Base-by-base conservation (phyloP, 352 stramenopile species). In the Globisporangium camurandrum region DNA sequence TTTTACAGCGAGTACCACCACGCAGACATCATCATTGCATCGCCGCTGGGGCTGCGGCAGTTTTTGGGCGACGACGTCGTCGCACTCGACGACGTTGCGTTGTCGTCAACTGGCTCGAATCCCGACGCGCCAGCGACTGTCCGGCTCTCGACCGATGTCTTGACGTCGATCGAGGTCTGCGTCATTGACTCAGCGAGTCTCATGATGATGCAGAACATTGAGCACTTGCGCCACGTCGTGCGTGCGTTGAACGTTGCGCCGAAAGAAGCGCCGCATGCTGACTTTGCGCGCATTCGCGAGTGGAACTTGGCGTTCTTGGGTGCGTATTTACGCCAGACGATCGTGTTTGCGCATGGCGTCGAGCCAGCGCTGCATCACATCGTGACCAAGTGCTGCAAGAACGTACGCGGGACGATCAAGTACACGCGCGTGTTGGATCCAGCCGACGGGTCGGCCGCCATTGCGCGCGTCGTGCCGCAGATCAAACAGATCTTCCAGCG, bases 401-500 rank as follows among this genome's bases (percentile, higher is more conserved):
- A 91, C 52, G 17, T 75, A 11, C 51, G 49, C 12, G 80, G 80
- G 1, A 33, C 72, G 6, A 54, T 87, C 31, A 79, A 82, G 50
- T 82, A 78, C 43, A 62, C 71, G 14, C 69, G 64, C n/a, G 44
- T 61, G n/a, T 84, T 81, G 42, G 77, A 88, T 33, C 49, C 54
- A 9, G 61, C 55, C 4, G 61, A 79, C 51, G 75, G 68, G 3
- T 67, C 65, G 2, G 68, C 75, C 1, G 67, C 69, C 6, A 87
- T 91, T 34, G 69, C 71, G 9, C 75, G 64, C 4, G 71, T 91
- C 1, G 78, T 91, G 23, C 75, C 75, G 11, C 71, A 78, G 23
- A 63, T 91, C 22, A 80, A 86, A 53, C 80, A 91, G 53, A 73
- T 92, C 44, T 92, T 92, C 62, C 80, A 92, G 61, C 80, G 80